Evolutionary conservation across 352 stramenopile genomes (phyloP).

Genomic region (Pythium insidiosum): DNA sequence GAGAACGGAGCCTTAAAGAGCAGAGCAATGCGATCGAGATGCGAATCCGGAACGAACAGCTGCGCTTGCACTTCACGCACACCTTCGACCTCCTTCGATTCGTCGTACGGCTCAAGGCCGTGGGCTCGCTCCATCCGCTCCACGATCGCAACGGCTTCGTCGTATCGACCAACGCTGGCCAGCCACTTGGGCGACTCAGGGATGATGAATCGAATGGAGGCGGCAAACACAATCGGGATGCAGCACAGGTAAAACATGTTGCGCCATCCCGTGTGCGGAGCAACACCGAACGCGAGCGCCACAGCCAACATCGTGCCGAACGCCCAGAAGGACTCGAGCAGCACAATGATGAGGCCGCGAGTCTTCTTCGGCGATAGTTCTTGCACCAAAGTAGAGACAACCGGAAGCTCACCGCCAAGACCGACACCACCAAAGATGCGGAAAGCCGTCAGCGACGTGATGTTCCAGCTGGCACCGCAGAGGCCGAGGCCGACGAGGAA

Average conservation of each 20-base stretch:
- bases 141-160: conserved; percentile 51
- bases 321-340: conserved; percentile 61
- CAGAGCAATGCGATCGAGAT: conserved; percentile 40
- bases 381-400: conserved; percentile 51
- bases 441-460: conserved; percentile 40
- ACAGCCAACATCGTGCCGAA: conserved; percentile 54
- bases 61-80: background rate
- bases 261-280: conserved; percentile 46
- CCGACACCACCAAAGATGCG: conserved; percentile 61
- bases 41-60: conserved; percentile 28
- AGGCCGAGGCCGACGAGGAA: conserved; percentile 42
- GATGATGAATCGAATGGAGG: conserved; percentile 38
- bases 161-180: conserved; percentile 48
- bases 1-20: conserved; percentile 45
- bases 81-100: conserved; percentile 24
- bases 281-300: conserved; percentile 34
- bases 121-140: conserved; percentile 42
- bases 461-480: conserved; percentile 39
- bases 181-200: conserved; percentile 72
- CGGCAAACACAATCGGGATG: conserved; percentile 40
- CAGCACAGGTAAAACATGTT: conserved; percentile 48
- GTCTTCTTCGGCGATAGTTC: conserved; percentile 48
- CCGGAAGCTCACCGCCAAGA: conserved; percentile 49
- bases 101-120: conserved; percentile 33
- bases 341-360: conserved; percentile 50